Evolutionary conservation across 345 rosid species (phyloP), one percentile per base, ranked within the genome.

Genomic region (Linum lewisii): DNA sequence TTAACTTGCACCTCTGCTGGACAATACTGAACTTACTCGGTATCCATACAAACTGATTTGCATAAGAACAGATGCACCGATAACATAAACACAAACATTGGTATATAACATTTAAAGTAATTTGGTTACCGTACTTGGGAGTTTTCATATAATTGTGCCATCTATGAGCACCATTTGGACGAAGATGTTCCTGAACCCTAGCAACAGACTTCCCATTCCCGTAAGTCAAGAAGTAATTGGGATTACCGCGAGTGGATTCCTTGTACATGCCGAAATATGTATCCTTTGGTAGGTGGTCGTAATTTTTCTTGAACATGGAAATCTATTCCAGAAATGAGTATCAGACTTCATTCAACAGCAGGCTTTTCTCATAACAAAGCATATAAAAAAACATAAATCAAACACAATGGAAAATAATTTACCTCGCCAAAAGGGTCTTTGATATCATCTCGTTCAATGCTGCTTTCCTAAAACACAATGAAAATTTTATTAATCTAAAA

Each of bases 131-230:
- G 24, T 82, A 90, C 97, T 66, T 74, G 69, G 90, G 95, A 63
- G 57, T 66, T 77, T 85, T 90, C 77, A 73, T 85, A 71, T 93
- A 93, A 73, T 87, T 93, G 72, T 89, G 95, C 99, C 99, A 93
- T 80, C 99, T 77, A 68, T 89, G 99, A 61, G 99, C 95, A 66
- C 99, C 99, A 75, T 93, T 87, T 36, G 99, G 88, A 49, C 97
- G 97, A 72, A 93, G 97, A 78, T 90, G 85, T 71, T 79, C 85
- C 67, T 81, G 92, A 61, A 90, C 74, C 44, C 96, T 88, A 58
- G 99, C 97, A 52, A 97, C 99, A 49, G 99, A 72, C 73, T 93
- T 93, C 64, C 97, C 97, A 69, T 90, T 90, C 78, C 99, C 97
- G 72, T 90, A 93, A 22, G 97, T 93, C 58, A 93, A 60, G 60